These are phyloP conservation scores for Clarireedia sp. DNA, from an alignment of 2,329 filamentous ascomycete genomes.

Conservation along the genomic window DNA sequence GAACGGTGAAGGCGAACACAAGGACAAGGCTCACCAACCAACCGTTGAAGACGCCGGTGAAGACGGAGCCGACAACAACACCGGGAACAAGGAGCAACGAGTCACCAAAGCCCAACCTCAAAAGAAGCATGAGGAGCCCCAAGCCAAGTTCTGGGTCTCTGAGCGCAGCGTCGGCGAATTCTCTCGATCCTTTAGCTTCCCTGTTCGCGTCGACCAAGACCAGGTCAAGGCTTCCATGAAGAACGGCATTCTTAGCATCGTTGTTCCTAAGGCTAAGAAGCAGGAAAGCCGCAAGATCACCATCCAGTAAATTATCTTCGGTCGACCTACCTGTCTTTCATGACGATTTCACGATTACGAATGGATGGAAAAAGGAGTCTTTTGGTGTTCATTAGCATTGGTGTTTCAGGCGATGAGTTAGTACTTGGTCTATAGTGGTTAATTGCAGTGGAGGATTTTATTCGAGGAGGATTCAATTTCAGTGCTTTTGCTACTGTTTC, in stretches of 20 bases:
- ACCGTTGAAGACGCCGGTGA: slow-evolving; percentile 45
- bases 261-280: slow-evolving; percentile 60
- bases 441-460: no score
- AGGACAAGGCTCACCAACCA: slow-evolving; percentile 30
- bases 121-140: slow-evolving; percentile 15
- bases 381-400: no score
- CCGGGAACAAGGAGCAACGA: slow-evolving; percentile 6
- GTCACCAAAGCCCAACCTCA: slow-evolving; percentile 9
- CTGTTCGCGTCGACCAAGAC: slow-evolving; percentile 53
- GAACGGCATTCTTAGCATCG: slow-evolving; percentile 56
- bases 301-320: slow-evolving; percentile 30
- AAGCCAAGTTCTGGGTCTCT: slow-evolving; percentile 60
- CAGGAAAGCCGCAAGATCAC: slow-evolving; percentile 47
- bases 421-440: no score
- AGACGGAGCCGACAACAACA: background rate
- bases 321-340: no score
- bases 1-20: slow-evolving; percentile 36
- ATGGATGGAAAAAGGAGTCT: background rate
- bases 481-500: no score
- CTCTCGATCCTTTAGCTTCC: slow-evolving; percentile 61
- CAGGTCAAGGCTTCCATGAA: slow-evolving; percentile 53
- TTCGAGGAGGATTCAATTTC: no score
- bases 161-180: slow-evolving; percentile 62
- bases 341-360: background rate
- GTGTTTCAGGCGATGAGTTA: no score